Conservation (phyloP, 2,329 filamentous ascomycete species). For the Ophiostoma populinum region DNA sequence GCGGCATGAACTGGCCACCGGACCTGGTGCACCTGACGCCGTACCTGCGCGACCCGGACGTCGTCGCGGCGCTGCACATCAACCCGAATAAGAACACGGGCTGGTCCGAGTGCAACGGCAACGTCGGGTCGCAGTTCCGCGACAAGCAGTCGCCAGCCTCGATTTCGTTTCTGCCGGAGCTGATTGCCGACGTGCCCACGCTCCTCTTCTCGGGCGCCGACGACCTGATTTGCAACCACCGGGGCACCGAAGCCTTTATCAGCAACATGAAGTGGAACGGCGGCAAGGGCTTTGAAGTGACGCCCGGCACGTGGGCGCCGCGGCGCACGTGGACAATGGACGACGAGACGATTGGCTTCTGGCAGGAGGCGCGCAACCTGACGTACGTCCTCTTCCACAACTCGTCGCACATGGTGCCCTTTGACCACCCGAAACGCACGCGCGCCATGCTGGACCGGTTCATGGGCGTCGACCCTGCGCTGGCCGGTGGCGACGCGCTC, state of each 20-base stretch:
- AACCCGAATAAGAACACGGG: conserved; percentile 66
- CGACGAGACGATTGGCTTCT: conserved; percentile 71
- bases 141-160: conserved; percentile 56
- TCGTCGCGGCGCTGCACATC: conserved; percentile 65
- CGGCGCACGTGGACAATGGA: conserved; percentile 93
- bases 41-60: conserved; percentile 71
- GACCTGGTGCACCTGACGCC: conserved; percentile 63
- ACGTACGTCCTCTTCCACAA: conserved; percentile 95
- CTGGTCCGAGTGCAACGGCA: conserved; percentile 79
- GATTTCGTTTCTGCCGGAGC: conserved; percentile 54
- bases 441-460: conserved; percentile 97
- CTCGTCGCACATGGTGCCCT: conserved; percentile 95
- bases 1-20: conserved; percentile 96
- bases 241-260: conserved; percentile 84
- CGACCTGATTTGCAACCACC: conserved; percentile 92
- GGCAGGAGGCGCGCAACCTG: conserved; percentile 85
- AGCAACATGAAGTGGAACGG: conserved; percentile 83
- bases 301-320: conserved; percentile 79
- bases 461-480: conserved; percentile 79
- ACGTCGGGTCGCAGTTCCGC: conserved; percentile 56
- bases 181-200: conserved; percentile 62
- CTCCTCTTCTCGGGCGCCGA: conserved; percentile 85
- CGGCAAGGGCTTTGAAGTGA: conserved; percentile 76
- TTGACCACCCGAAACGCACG: conserved; percentile 70
- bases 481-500: conserved; percentile 63